phyloP scores from a whole-genome alignment of 805 yeast genomes.

The Metschnikowia reukaufii region DNA sequence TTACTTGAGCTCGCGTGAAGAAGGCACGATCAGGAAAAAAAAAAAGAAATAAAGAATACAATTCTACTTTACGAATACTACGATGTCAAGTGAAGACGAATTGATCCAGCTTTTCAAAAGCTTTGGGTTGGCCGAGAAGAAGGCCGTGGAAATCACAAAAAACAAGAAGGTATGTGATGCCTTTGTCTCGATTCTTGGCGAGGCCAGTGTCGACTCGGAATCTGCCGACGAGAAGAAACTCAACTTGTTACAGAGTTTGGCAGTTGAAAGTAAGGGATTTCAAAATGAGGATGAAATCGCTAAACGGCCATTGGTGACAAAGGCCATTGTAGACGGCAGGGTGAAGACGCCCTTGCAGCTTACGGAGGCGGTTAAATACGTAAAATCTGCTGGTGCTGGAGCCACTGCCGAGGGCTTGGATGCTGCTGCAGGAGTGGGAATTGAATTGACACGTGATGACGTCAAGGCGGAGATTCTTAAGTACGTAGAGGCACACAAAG shows the following conservation, averaged over 20 bases:
- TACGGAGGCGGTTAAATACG: conserved; percentile 74
- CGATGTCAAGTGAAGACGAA: conserved; percentile 29
- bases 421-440: conserved; percentile 74
- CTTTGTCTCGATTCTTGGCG: conserved; percentile 56
- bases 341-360: conserved; percentile 72
- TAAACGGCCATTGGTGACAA: conserved; percentile 52
- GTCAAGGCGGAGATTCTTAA: conserved; percentile 56
- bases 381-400: conserved; percentile 49
- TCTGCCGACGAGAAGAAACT: conserved; percentile 58
- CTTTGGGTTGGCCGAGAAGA: conserved; percentile 70
- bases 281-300: conserved; percentile 25
- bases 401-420: conserved; percentile 55
- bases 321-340: conserved; percentile 63
- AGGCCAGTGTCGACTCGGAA: conserved; percentile 31
- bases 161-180: conserved; percentile 82
- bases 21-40: neutral
- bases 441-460: conserved; percentile 64
- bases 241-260: conserved; percentile 73
- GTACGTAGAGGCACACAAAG: conserved; percentile 60
- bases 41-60: neutral
- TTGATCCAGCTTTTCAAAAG: conserved; percentile 37
- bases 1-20: neutral
- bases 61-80: neutral
- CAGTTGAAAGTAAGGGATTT: conserved; percentile 64
- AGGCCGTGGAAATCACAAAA: conserved; percentile 76